phyloP scores from a whole-genome alignment of 129 eudicot species.

The Heracleum sosnowskyi region DNA sequence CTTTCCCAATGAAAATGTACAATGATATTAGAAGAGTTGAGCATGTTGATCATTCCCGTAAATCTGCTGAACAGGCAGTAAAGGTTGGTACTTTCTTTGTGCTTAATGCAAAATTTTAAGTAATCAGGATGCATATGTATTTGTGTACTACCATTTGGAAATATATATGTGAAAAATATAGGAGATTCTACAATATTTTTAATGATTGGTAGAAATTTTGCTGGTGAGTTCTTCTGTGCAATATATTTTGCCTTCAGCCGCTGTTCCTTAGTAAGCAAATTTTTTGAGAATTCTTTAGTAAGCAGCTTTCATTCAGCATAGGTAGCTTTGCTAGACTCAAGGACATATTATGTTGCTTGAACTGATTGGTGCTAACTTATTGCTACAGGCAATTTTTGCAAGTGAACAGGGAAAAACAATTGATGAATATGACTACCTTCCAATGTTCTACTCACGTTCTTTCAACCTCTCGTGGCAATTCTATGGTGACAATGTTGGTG shows the following conservation, averaged over 20 bases:
- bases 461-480: slow-evolving; percentile 98
- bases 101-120: neutral
- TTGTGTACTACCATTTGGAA: neutral
- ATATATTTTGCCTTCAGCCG: neutral
- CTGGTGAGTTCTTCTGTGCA: neutral
- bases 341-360: neutral
- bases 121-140: neutral
- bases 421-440: slow-evolving; percentile 87
- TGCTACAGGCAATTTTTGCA: slow-evolving; percentile 77
- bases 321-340: neutral
- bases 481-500: slow-evolving; percentile 96
- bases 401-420: slow-evolving; percentile 65
- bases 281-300: neutral
- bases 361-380: slow-evolving; percentile 12
- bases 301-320: neutral
- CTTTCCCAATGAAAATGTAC: slow-evolving; percentile 91
- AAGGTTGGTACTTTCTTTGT: slow-evolving; percentile 40
- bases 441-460: slow-evolving; percentile 92
- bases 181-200: neutral
- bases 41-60: slow-evolving; percentile 98
- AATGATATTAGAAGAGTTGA: slow-evolving; percentile 92
- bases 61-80: slow-evolving; percentile 98
- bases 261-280: neutral
- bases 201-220: neutral
- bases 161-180: neutral